Evolutionary conservation across 2,329 filamentous ascomycete species (phyloP), one percentile per base, ranked within the genome.

Genomic region (Neonectria punicea): DNA sequence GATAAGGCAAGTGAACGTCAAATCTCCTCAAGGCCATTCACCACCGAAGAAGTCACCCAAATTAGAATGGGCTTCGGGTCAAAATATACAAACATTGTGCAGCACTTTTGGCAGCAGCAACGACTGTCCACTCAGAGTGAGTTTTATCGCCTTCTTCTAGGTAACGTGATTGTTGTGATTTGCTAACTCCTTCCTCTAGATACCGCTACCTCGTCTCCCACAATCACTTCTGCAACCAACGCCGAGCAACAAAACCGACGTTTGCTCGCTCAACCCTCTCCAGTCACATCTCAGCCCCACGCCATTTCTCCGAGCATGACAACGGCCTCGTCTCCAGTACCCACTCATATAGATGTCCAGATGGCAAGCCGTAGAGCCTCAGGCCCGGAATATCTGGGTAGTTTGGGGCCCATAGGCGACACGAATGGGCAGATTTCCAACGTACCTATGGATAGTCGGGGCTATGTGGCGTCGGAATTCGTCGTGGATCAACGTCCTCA

Each of bases 1-100:
- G 78, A 80, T 28, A 68, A 50, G 18, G 10, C 39, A 4, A 69
- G 65, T 10, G 78, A 79, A 62, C 22, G n/a, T 14, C 9, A 20
- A 5, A 61, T 69, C 2, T 53, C 60, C 4, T 49, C 49, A 20
- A 20, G 64, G 53, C 5, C 61, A 60, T 18, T 63, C 36, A 11
- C 39, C 5, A 25, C 53, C 25, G 66, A 74, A 28, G 41, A 39
- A 28, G n/a, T 68, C 4, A 44, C 51, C 28, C 54, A 44, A 25
- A 50, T 58, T 46, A 65, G 72, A 53, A 46, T 51, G 14, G 18
- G 11, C 9, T 44, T 70, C 39, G 61, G 53, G 13, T 53, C 25
- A 22, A 56, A 62, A 36, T 60, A 74, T 18, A 36, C n/a, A 53
- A 57, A 63, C 8, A n/a, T 62, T 14, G 28, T 73, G 34, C 13